Evolutionary conservation across 2,329 filamentous ascomycete genomes (phyloP).

Genomic region (Aspergillus sergii): DNA sequence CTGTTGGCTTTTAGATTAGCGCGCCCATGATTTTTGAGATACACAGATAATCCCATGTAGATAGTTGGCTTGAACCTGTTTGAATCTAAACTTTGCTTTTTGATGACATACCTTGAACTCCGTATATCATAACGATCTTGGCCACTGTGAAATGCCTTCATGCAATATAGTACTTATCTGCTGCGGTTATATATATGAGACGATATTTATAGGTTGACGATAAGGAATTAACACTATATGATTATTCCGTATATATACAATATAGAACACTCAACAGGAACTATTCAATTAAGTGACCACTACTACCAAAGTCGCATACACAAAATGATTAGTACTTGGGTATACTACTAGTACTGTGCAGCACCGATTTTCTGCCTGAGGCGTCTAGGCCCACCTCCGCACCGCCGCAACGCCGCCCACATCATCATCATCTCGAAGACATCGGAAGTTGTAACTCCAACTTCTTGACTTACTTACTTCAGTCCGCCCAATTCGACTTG

Average conservation of each 20-base stretch:
- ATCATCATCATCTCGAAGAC: neutral
- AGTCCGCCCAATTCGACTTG: neutral
- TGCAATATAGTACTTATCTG: neutral
- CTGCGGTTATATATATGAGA: neutral
- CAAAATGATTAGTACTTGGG: neutral
- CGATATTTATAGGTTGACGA: neutral
- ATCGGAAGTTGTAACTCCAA: neutral
- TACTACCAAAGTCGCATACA: neutral
- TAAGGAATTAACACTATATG: neutral
- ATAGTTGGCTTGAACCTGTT: neutral
- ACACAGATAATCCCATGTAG: neutral
- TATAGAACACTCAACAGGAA: neutral
- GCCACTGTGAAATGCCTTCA: too few species aligned
- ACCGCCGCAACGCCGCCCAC: conserved; percentile 15
- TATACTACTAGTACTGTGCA: too few species aligned
- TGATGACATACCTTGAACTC: neutral
- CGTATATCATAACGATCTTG: too few species aligned
- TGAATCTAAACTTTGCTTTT: neutral
- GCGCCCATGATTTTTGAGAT: neutral
- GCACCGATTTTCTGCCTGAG: conserved; percentile 10
- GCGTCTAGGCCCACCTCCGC: conserved; percentile 11
- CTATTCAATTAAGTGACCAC: neutral
- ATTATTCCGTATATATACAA: neutral
- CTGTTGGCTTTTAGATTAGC: neutral
- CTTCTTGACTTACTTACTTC: neutral